phyloP scores from a whole-genome alignment of 2,329 filamentous ascomycete genomes.

The Xylariaceae sp. region DNA sequence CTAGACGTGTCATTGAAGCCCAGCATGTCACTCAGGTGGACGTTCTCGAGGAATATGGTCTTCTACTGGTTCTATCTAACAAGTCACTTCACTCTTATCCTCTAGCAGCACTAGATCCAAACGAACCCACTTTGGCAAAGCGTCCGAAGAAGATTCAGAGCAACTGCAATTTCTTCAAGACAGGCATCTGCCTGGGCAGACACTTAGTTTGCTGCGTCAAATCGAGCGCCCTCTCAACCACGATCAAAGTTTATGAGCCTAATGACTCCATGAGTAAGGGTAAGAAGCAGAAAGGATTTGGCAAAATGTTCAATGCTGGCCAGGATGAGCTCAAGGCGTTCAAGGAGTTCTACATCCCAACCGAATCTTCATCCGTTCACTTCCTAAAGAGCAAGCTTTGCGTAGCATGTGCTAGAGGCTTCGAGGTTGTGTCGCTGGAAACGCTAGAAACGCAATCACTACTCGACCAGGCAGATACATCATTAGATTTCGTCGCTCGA shows the following conservation, averaged over 20 bases:
- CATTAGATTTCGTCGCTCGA: slow-evolving; percentile 90
- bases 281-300: slow-evolving; percentile 91
- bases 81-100: slow-evolving; percentile 90
- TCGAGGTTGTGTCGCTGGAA: slow-evolving; percentile 93
- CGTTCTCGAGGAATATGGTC: slow-evolving; percentile 88
- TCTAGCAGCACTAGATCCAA: slow-evolving; percentile 76
- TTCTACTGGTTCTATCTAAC: slow-evolving; percentile 85
- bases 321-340: slow-evolving; percentile 95
- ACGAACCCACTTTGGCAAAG: slow-evolving; percentile 74
- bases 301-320: slow-evolving; percentile 88
- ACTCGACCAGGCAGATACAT: slow-evolving; percentile 95
- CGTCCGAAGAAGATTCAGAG: slow-evolving; percentile 93
- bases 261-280: slow-evolving; percentile 91
- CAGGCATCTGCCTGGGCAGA: slow-evolving; percentile 86
- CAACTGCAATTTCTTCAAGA: slow-evolving; percentile 98
- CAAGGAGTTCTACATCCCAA: slow-evolving; percentile 98
- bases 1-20: slow-evolving; percentile 78
- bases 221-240: slow-evolving; percentile 85
- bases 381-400: slow-evolving; percentile 96
- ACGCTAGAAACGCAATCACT: slow-evolving; percentile 97
- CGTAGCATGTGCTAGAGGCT: slow-evolving; percentile 89
- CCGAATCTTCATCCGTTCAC: slow-evolving; percentile 96
- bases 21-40: slow-evolving; percentile 91
- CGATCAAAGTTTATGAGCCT: slow-evolving; percentile 98
- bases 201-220: slow-evolving; percentile 97